phyloP scores from a whole-genome alignment of 2,329 filamentous ascomycete genomes.

The Colletotrichum kahawae region DNA sequence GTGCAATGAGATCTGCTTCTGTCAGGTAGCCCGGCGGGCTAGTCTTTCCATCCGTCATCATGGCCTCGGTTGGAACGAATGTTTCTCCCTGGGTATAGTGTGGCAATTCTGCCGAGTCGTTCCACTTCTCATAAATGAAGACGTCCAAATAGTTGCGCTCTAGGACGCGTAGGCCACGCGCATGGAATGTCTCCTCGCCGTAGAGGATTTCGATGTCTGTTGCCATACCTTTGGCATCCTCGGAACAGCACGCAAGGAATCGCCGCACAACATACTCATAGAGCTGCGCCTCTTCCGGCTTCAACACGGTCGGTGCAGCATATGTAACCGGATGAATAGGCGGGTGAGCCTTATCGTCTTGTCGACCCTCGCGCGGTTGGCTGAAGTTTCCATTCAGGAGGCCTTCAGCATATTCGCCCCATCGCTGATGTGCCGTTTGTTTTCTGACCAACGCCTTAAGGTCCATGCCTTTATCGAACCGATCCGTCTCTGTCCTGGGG shows the following conservation, averaged over 20 bases:
- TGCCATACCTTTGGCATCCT: conserved; percentile 86
- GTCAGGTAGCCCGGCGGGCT: conserved; percentile 85
- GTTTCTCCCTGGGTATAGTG: conserved; percentile 78
- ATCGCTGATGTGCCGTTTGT: conserved; percentile 76
- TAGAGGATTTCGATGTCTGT: conserved; percentile 87
- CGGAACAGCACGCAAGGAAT: conserved; percentile 94
- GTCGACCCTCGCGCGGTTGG: conserved; percentile 79
- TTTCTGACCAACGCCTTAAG: conserved; percentile 81
- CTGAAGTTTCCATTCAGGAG: conserved; percentile 79
- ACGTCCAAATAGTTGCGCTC: conserved; percentile 94
- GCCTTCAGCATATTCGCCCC: conserved; percentile 81
- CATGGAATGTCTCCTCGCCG: conserved; percentile 80
- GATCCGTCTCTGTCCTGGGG: conserved; percentile 94
- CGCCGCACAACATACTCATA: conserved; percentile 93
- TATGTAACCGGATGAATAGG: conserved; percentile 97
- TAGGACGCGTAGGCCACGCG: conserved; percentile 83
- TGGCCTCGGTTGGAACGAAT: conserved; percentile 87
- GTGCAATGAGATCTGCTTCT: conserved; percentile 90
- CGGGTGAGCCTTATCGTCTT: conserved; percentile 97
- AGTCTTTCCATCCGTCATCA: conserved; percentile 91
- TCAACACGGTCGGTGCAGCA: conserved; percentile 67
- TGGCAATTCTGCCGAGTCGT: conserved; percentile 82
- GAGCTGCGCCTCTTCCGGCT: conserved; percentile 73
- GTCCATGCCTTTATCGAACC: conserved; percentile 91
- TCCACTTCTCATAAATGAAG: conserved; percentile 97